Conservation (phyloP, 768 basidiomycete genomes). For the Calvatia gigantea region DNA sequence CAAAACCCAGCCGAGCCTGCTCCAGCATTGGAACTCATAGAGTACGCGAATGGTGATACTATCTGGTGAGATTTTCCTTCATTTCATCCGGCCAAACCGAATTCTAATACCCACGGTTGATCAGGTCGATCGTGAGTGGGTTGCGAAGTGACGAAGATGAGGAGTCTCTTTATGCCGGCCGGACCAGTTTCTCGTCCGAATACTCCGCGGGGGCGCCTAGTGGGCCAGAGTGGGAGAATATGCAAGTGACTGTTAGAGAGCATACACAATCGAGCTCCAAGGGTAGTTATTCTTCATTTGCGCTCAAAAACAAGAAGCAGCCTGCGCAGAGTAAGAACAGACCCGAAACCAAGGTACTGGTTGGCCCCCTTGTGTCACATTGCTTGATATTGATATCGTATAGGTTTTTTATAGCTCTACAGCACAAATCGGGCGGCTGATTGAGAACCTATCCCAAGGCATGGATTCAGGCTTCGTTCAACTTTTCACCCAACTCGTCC, state of each 20-base stretch:
- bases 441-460: slow-evolving; percentile 78
- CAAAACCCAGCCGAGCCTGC: slow-evolving; percentile 39
- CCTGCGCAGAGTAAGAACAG: slow-evolving; percentile 45
- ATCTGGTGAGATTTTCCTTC: slow-evolving; percentile 58
- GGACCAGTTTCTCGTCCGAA: slow-evolving; percentile 73
- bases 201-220: slow-evolving; percentile 52
- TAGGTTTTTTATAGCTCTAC: slow-evolving; percentile 76
- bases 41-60: slow-evolving; percentile 84
- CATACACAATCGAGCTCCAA: slow-evolving; percentile 66
- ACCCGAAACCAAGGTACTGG: slow-evolving; percentile 80
- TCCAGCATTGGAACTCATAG: slow-evolving; percentile 74
- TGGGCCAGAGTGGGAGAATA: slow-evolving; percentile 39
- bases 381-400: slow-evolving; percentile 18
- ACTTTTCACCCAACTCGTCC: slow-evolving; percentile 47
- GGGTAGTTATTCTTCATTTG: slow-evolving; percentile 58
- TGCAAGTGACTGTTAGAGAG: slow-evolving; percentile 76
- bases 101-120: slow-evolving; percentile 18
- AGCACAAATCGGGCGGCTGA: slow-evolving; percentile 77
- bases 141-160: slow-evolving; percentile 68
- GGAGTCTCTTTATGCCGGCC: slow-evolving; percentile 62
- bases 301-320: slow-evolving; percentile 53
- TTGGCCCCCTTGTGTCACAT: slow-evolving; percentile 18
- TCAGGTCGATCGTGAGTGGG: slow-evolving; percentile 80
- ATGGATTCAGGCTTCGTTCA: slow-evolving; percentile 84
- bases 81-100: slow-evolving; percentile 1